Evolutionary conservation across 495 filamentous ascomycete species (phyloP).

Genomic region (Cercophora newfieldiana): DNA sequence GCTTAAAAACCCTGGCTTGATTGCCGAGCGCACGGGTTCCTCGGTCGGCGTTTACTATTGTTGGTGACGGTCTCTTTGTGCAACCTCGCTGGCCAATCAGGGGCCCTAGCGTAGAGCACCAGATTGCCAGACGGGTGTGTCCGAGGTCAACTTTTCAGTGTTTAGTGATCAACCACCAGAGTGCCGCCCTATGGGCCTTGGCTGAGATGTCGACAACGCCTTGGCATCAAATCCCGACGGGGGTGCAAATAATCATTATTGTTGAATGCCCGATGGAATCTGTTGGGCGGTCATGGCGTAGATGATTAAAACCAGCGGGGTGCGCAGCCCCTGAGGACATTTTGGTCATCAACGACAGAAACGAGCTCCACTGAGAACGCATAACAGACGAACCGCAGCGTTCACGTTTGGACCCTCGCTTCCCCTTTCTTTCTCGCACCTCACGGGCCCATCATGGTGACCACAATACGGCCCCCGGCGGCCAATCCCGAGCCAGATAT

Average conservation of each 20-base stretch:
- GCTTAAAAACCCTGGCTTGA: background rate
- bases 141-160: background rate
- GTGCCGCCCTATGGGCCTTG: background rate
- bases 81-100: background rate
- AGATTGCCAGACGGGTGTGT: background rate
- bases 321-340: no score
- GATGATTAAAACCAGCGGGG: background rate
- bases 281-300: no score
- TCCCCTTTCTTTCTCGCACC: no score
- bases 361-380: no score
- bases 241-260: background rate
- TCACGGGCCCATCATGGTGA: no score
- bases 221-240: background rate
- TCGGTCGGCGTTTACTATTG: background rate
- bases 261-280: no score
- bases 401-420: no score
- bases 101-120: background rate
- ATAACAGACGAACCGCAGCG: no score
- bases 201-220: background rate
- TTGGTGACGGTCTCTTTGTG: background rate
- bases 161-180: background rate
- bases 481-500: no score
- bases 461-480: no score
- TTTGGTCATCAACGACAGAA: no score
- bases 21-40: background rate